phyloP scores from a whole-genome alignment of 208 protist genomes.

The Vickermania ingenoplastis region DNA sequence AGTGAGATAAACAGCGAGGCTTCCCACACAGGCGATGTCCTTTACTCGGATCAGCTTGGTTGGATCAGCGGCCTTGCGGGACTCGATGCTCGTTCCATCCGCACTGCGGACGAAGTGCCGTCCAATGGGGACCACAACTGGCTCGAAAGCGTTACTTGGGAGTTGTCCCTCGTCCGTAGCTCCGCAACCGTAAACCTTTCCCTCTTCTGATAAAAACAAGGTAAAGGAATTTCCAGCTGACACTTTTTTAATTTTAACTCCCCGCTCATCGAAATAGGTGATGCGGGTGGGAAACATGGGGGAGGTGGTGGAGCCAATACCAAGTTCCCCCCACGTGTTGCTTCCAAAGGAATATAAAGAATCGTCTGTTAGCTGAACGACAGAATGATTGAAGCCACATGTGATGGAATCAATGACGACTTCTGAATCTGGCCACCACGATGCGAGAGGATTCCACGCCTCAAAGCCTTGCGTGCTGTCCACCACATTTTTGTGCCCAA shows the following conservation, averaged over 20 bases:
- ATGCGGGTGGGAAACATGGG: constrained; percentile 46
- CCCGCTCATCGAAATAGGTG: constrained; percentile 31
- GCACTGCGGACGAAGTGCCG: constrained; percentile 28
- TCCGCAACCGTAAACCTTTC: constrained; percentile 60
- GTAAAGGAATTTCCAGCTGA: constrained; percentile 55
- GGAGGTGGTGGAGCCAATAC: constrained; percentile 42
- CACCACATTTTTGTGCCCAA: constrained; percentile 35
- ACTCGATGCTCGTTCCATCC: not conserved
- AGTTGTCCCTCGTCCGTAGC: constrained; percentile 57
- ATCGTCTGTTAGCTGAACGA: constrained; percentile 33
- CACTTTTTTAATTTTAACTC: constrained; percentile 28
- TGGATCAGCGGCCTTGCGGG: not conserved
- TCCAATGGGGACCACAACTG: constrained; percentile 38
- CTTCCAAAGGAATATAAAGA: constrained; percentile 47
- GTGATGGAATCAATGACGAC: constrained; percentile 20
- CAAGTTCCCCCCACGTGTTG: constrained; percentile 72
- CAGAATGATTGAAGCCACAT: constrained; percentile 54
- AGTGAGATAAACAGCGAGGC: constrained; percentile 41
- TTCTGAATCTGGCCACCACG: constrained; percentile 26
- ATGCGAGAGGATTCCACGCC: constrained; percentile 39
- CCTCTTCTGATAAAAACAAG: constrained; percentile 53
- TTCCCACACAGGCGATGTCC: constrained; percentile 48
- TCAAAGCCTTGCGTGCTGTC: constrained; percentile 29
- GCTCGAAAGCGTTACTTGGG: constrained; percentile 50
- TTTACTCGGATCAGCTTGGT: constrained; percentile 47